Evolutionary conservation across 78 protist genomes (phyloP), one percentile per base, ranked within the genome.

Genomic region (Chrysochromulina parva): DNA sequence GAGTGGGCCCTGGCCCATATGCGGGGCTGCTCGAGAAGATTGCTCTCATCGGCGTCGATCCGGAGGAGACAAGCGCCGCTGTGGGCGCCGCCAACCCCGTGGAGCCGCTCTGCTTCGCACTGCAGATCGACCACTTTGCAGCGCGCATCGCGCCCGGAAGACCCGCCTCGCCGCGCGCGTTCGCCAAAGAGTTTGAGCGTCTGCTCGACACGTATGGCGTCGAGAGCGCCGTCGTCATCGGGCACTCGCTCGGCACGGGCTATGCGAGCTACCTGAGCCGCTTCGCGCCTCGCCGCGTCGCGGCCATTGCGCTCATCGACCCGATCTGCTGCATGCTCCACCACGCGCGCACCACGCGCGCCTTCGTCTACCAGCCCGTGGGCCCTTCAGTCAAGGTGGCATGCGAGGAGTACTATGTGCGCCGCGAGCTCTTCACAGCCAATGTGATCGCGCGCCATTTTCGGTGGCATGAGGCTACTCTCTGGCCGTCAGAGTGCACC

Each of bases 161-260:
- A 38, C 38, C 38, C 38, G 38, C 38, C 38, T 38, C 38, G 38
- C 38, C 38, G 38, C 38, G 38, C 38, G 38, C 38, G 38, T 38
- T 38, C 38, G 38, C 38, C 38, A 38, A 38, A 38, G 38, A 38
- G 38, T 38, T 38, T 38, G 38, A 38, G 38, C 38, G 38, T 38
- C 7, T 66, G 52, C 78, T 69, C 22, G 22, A 4, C 19, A 0
- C 17, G 53, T 52, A 38, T 52, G 78, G 78, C 28, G 2, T 20
- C 53, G 78, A 69, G 26, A 1, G 7, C 53, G 47, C 53, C 78
- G 17, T 38, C 52, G 2, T 69, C 14, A 52, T 14, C 52, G 78
- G 78, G 17, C 78, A 69, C 53, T 69, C 78, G 53, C 52, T 69
- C 78, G 78, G 78, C 78, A 28, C 78, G 52, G 52, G 53, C 78